Base-by-base conservation (phyloP, 2,329 filamentous ascomycete species). In the Mollisia scopiformis region DNA sequence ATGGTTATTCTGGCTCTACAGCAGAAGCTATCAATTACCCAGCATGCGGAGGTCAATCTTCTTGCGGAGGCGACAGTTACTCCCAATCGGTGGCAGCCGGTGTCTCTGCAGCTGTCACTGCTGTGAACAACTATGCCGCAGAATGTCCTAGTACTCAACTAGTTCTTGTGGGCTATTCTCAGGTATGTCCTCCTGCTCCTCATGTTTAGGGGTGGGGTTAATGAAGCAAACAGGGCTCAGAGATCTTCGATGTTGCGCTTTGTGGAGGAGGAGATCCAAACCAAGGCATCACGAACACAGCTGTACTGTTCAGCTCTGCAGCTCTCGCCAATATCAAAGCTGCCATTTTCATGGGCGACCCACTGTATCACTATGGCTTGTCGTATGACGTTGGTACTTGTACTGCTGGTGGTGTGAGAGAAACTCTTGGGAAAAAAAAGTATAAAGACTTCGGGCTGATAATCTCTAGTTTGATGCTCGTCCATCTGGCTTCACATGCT, bases 271-370 rank as follows among this genome's bases (percentile, higher is more conserved):
- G 78, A 5, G 82, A 82, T 59, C 71, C 74, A 3, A 80, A 80
- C 55, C 69, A 75, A 43, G 80, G 80, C 59, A 73, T 83, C 54
- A 70, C 74, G 23, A 80, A 78, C 54, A 80, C 81, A 6, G 77
- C 79, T 0, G 72, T 75, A 10, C 73, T 75, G 37, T 73, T 83
- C 41, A 74, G 76, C 8, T 77, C 79, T 4, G 76, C 76, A 6
- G 83, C 84, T 2, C 73, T 86, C 7, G 75, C 74, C 3, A 80
- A 81, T 69, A 82, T 89, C 66, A 87, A 87, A 73, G 87, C 84
- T 0, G 84, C 82, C 14, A 87, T 89, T 66, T 84, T 88, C 71
- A 84, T 88, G 80, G 87, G 87, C 6, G 82, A 87, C 68, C 88
- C 88, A 3, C 79, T 85, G 60, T 83, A 84, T 67, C 76, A 79